Conservation (phyloP, 768 basidiomycete genomes). For the Hericium alpestre region DNA sequence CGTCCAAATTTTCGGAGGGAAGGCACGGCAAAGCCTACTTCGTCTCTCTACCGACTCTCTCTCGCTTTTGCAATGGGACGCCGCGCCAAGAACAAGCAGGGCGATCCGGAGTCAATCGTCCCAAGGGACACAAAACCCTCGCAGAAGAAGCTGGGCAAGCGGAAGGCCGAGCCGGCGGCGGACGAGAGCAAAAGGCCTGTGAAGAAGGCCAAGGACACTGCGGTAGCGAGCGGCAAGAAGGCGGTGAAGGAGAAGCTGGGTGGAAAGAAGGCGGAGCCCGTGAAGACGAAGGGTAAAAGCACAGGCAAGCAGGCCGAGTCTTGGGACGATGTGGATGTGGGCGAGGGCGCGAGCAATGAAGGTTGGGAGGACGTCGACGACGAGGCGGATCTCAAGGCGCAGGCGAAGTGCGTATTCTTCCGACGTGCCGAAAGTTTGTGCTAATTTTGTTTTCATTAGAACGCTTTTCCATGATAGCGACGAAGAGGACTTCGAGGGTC, state of each 20-base stretch:
- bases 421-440: slow-evolving; percentile 1
- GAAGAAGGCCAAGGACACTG: slow-evolving; percentile 28
- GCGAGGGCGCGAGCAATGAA: slow-evolving; percentile 25
- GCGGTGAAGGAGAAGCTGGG: slow-evolving; percentile 13
- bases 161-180: slow-evolving; percentile 44
- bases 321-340: slow-evolving; percentile 24
- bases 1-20: too few species aligned
- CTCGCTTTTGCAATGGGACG: slow-evolving; percentile 51
- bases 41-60: too few species aligned
- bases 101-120: slow-evolving; percentile 50
- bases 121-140: slow-evolving; percentile 24
- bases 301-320: slow-evolving; percentile 10
- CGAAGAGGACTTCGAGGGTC: slow-evolving; percentile 22
- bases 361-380: slow-evolving; percentile 59
- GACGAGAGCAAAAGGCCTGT: slow-evolving; percentile 17
- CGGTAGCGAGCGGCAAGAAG: slow-evolving; percentile 3
- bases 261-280: slow-evolving; percentile 4
- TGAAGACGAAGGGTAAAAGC: slow-evolving; percentile 3
- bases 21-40: too few species aligned
- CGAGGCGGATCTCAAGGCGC: slow-evolving; percentile 31
- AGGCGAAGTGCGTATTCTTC: slow-evolving; percentile 27
- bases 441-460: slow-evolving; percentile 18
- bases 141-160: slow-evolving; percentile 58
- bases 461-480: slow-evolving; percentile 40
- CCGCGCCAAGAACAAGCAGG: slow-evolving; percentile 78